Evolutionary conservation across 805 yeast genomes (phyloP).

Genomic region (Candida endomychidarum): DNA sequence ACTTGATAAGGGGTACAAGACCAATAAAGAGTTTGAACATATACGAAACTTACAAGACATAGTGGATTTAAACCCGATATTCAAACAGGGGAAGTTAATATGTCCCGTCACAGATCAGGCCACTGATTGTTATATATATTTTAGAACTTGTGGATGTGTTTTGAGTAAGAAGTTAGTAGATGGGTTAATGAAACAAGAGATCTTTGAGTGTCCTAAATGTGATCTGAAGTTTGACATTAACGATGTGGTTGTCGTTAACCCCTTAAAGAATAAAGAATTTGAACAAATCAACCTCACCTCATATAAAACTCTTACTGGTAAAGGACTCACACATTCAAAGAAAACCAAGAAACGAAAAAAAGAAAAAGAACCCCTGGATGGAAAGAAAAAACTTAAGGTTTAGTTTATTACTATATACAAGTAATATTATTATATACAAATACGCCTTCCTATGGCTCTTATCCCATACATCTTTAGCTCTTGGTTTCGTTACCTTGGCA

Average conservation of each 20-base stretch:
- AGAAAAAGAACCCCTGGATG: not conserved
- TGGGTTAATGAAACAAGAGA: slow-evolving; percentile 15
- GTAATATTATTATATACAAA: not conserved
- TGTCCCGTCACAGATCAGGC: slow-evolving; percentile 31
- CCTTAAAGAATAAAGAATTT: slow-evolving; percentile 14
- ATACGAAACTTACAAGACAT: slow-evolving; percentile 26
- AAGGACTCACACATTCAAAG: slow-evolving; percentile 26
- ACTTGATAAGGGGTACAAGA: slow-evolving; percentile 32
- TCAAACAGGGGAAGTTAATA: slow-evolving; percentile 21
- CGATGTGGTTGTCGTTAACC: slow-evolving; percentile 36
- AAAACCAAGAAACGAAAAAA: slow-evolving; percentile 9
- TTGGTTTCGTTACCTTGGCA: too few relatives aligned
- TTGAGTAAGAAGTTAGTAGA: slow-evolving; percentile 25
- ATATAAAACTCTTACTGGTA: slow-evolving; percentile 10
- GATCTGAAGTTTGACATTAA: slow-evolving; percentile 19
- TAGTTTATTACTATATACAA: slow-evolving; percentile 12
- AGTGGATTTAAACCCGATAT: slow-evolving; percentile 23
- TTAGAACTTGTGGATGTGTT: slow-evolving; percentile 42
- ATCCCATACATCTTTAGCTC: too few relatives aligned
- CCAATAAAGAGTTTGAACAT: slow-evolving; percentile 19
- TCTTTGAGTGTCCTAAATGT: slow-evolving; percentile 34
- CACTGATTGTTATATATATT: slow-evolving; percentile 25
- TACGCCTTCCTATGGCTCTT: too few relatives aligned
- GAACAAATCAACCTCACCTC: slow-evolving; percentile 14
- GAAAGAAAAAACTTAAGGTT: too few relatives aligned